These are phyloP conservation scores for Paramecium tetraurelia DNA, from an alignment of 73 alveolate species.

Conservation along the genomic window DNA sequence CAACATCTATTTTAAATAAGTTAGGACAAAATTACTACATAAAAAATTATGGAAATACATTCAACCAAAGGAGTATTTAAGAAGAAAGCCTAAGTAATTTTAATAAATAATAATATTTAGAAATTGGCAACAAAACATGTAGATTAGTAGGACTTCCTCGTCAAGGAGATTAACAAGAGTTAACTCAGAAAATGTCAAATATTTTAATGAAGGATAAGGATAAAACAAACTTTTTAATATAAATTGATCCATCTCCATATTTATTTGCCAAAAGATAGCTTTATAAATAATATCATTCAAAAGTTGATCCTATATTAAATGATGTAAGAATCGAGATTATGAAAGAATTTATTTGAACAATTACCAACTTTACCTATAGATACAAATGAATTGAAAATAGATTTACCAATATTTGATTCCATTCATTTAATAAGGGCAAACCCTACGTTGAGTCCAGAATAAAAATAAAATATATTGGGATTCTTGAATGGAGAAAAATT, in stretches of 20 bases:
- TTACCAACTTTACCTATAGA: conserved; percentile 19
- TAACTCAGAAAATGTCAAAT: not conserved
- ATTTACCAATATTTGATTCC: conserved; percentile 5
- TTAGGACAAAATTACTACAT: not conserved
- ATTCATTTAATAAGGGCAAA: not conserved
- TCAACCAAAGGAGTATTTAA: not conserved
- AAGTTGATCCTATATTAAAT: not conserved
- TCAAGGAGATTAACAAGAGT: not conserved
- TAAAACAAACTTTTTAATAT: not conserved
- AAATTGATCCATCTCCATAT: conserved; percentile 40
- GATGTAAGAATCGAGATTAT: not conserved
- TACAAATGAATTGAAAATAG: not conserved
- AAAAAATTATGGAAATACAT: not conserved
- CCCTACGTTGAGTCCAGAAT: not conserved
- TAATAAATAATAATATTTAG: not conserved
- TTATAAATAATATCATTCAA: conserved; percentile 32
- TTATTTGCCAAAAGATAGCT: conserved; percentile 16
- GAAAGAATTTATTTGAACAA: not conserved
- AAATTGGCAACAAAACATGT: not conserved
- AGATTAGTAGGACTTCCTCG: conserved; percentile 3
- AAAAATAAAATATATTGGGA: not conserved
- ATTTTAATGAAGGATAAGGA: not conserved
- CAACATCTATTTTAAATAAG: not conserved
- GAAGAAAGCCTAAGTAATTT: not conserved
- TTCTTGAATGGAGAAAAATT: not conserved